Evolutionary conservation across 331 rosid genomes (phyloP).

Genomic region (Malus hybrid): DNA sequence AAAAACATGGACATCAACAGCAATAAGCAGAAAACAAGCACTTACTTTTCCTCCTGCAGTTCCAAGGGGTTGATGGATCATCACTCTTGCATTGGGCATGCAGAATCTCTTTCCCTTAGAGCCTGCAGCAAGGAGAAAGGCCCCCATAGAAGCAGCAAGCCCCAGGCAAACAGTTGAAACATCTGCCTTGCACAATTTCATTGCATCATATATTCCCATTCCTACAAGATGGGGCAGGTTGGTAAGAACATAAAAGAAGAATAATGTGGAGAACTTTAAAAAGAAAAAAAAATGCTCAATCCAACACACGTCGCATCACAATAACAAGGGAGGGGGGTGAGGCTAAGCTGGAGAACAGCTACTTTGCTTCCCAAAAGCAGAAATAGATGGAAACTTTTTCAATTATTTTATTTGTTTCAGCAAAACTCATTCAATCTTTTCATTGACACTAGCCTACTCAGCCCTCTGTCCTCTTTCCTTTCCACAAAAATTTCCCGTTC

Average conservation of each 20-base stretch:
- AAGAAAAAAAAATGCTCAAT: background rate
- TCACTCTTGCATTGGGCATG: slow-evolving; percentile 92
- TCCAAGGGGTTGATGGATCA: slow-evolving; percentile 96
- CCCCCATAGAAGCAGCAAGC: slow-evolving; percentile 98
- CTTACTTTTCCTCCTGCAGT: slow-evolving; percentile 72
- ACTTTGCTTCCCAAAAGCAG: background rate
- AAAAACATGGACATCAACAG: background rate
- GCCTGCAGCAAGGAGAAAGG: slow-evolving; percentile 93
- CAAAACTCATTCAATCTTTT: background rate
- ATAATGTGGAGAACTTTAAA: background rate
- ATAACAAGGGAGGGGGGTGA: background rate
- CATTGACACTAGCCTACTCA: background rate
- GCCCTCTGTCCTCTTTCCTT: background rate
- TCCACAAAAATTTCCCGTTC: background rate
- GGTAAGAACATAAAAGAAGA: slow-evolving; percentile 9
- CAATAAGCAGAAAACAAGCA: background rate
- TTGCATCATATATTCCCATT: slow-evolving; percentile 97
- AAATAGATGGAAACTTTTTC: background rate
- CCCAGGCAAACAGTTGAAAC: slow-evolving; percentile 92
- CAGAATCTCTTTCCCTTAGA: slow-evolving; percentile 90
- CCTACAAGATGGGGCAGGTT: slow-evolving; percentile 35
- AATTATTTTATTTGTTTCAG: background rate
- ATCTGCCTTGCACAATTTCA: slow-evolving; percentile 92
- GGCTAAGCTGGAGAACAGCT: background rate
- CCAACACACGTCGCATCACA: background rate